Evolutionary conservation across 768 basidiomycete genomes (phyloP).

Genomic region (Tricholoma saponaceum): DNA sequence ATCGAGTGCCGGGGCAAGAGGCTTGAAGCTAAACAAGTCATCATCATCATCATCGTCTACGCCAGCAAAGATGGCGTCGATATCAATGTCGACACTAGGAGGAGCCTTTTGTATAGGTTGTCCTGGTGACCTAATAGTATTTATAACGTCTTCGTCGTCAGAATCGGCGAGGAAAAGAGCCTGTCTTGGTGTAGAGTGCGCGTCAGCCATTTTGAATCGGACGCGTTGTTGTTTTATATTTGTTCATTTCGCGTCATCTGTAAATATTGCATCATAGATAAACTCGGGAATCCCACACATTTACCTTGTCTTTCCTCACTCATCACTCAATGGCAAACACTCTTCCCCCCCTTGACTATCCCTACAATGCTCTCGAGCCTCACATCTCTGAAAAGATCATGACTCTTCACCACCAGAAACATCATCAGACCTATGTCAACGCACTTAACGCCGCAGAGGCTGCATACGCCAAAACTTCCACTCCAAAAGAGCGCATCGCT

Average conservation of each 20-base stretch:
- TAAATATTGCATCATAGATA: conserved; percentile 13
- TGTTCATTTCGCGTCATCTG: conserved; percentile 20
- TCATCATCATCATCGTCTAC: conserved; percentile 34
- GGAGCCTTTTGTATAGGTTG: conserved; percentile 32
- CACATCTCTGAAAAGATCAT: conserved; percentile 90
- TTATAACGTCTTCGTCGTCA: conserved; percentile 40
- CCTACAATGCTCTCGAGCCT: conserved; percentile 91
- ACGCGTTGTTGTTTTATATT: conserved; percentile 42
- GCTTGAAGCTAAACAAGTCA: conserved; percentile 33
- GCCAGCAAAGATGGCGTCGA: conserved; percentile 38
- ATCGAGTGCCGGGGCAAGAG: conserved; percentile 49
- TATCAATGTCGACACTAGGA: conserved; percentile 43
- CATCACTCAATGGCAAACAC: conserved; percentile 18
- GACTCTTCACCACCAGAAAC: conserved; percentile 92
- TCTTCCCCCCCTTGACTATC: conserved; percentile 71
- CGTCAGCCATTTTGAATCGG: conserved; percentile 27
- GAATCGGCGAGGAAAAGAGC: conserved; percentile 59
- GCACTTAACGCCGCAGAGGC: conserved; percentile 88
- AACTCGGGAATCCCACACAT: not conserved
- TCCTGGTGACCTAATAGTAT: conserved; percentile 8
- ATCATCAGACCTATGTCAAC: conserved; percentile 93
- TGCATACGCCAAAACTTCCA: conserved; percentile 59
- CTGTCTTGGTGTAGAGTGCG: conserved; percentile 23
- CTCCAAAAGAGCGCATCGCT: conserved; percentile 78
- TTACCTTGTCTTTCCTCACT: not conserved